Percentiles rank a stretch among this genome's conserved stretches.
phyloP scores from a whole-genome alignment of 208 protist species.

The Trypanosoma boissoni region DNA sequence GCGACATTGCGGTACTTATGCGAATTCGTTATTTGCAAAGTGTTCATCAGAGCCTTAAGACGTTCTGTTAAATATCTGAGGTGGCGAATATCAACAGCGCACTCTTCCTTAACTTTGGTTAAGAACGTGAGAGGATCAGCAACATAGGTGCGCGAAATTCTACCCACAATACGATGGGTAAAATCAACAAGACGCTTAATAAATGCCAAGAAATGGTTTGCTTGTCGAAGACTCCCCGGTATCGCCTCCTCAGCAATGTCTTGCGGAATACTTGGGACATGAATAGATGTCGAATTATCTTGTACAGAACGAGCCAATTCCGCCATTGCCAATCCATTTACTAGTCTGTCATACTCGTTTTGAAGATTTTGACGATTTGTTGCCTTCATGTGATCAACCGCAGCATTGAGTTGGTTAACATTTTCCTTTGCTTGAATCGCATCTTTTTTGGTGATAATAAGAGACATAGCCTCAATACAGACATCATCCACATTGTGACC shows the following conservation, averaged over 20 bases:
- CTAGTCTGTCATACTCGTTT: constrained; percentile 92
- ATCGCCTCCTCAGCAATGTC: constrained; percentile 93
- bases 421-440: constrained; percentile 80
- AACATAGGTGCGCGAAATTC: constrained; percentile 87
- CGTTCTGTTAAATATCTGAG: constrained; percentile 86
- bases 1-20: constrained; percentile 90
- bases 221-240: constrained; percentile 94
- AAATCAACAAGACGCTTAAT: constrained; percentile 94
- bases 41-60: constrained; percentile 94
- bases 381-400: constrained; percentile 76
- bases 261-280: constrained; percentile 39
- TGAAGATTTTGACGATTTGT: constrained; percentile 90
- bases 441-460: constrained; percentile 93
- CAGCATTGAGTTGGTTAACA: constrained; percentile 71
- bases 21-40: constrained; percentile 95
- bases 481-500: constrained; percentile 99
- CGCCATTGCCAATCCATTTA: constrained; percentile 88
- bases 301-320: constrained; percentile 55
- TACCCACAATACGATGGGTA: constrained; percentile 84
- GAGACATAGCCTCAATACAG: constrained; percentile 98
- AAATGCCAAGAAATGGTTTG: constrained; percentile 95
- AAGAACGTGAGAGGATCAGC: constrained; percentile 87
- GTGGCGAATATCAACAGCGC: constrained; percentile 80
- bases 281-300: constrained; percentile 6
- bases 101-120: constrained; percentile 86